Base-by-base conservation (phyloP, 176 grass and related monocot genomes). In the Olyra latifolia region DNA sequence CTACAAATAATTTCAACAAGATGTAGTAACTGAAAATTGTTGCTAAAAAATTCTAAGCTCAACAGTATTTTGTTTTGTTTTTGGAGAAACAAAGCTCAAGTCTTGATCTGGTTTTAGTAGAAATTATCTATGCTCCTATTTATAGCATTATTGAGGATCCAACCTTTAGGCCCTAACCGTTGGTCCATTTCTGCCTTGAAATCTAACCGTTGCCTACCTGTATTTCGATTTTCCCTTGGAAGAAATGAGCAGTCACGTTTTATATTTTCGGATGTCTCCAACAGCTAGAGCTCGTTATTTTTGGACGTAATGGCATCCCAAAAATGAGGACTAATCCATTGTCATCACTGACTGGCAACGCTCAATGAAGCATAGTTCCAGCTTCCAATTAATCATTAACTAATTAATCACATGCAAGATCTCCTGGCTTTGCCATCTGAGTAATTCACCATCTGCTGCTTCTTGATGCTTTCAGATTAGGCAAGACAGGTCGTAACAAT, bases 281-380 rank as follows among this genome's bases (percentile, higher is more conserved):
- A 72, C 55, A 62, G 80, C 20, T 35, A 62, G 10, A 43, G 8
- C 4, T 22, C 17, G 79, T 72, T 72, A 82, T 82, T 82, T 72
- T 72, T 49, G 68, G 79, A 82, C 45, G 45, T n/a, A 58, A 19
- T 41, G 1, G n/a, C 15, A 29, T 48, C 14, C 25, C 69, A 17
- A 19, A 32, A 30, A 30, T 7, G 17, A 71, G 24, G 14, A 32
- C 45, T 38, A 48, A 81, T 71, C 27, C 52, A 47, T 24, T 70
- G 40, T 71, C 53, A 60, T 71, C 17, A 23, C 59, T 59, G 40
- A 61, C 79, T 71, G 66, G 41, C 79, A 38, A 71, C 12, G 66
- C 79, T 32, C 70, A 81, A 71, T 71, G 47, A 32, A 81, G 79
- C 29, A 59, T 60, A 59, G 10, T 29, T 57, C 23, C 24, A 15